These are phyloP conservation scores for Fimicolochytrium jonesii DNA, from an alignment of 192 early-diverging fungal species.

Conservation along the genomic window DNA sequence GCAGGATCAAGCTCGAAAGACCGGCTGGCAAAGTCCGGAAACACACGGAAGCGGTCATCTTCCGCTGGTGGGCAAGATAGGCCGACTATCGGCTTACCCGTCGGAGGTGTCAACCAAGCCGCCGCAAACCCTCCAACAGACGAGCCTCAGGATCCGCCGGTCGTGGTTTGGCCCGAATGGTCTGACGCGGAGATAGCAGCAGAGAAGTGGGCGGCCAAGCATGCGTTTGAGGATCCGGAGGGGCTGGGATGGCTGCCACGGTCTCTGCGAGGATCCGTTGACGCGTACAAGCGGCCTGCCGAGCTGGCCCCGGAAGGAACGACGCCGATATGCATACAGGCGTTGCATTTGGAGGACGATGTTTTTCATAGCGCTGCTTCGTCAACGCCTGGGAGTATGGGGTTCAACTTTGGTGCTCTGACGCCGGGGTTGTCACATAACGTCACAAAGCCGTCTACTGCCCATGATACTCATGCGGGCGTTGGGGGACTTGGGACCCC, in stretches of 20 bases:
- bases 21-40: conserved; percentile 35
- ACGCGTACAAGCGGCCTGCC: conserved; percentile 35
- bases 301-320: conserved; percentile 38
- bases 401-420: background rate
- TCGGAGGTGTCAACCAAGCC: too few species aligned
- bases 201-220: conserved; percentile 58
- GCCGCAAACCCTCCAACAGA: too few species aligned
- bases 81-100: too few species aligned
- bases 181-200: conserved; percentile 48
- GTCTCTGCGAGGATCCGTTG: conserved; percentile 31
- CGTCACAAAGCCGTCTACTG: conserved; percentile 13
- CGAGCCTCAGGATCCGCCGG: conserved; percentile 31
- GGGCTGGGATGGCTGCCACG: conserved; percentile 27
- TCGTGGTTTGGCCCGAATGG: conserved; percentile 59
- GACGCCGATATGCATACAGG: conserved; percentile 29
- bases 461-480: background rate
- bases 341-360: conserved; percentile 30
- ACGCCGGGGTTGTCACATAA: background rate
- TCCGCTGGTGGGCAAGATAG: conserved; percentile 20
- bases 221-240: conserved; percentile 58
- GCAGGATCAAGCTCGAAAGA: conserved; percentile 38
- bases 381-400: conserved; percentile 14
- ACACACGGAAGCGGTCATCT: conserved; percentile 35
- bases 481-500: background rate
- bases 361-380: conserved; percentile 23